phyloP scores from a whole-genome alignment of 148 eudicot species.

The Chenopodium suecicum region DNA sequence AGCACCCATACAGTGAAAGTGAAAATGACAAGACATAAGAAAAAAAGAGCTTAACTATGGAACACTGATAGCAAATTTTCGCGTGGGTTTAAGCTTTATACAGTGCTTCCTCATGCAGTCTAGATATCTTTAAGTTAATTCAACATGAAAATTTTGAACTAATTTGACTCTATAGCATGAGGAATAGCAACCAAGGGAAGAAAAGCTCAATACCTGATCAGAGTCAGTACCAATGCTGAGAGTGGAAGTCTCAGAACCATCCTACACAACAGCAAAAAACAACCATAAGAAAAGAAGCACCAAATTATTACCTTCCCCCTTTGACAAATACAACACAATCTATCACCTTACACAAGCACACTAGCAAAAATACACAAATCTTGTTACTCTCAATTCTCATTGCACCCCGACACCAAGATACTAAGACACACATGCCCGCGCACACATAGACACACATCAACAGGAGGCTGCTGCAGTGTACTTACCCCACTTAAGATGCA shows the following conservation, averaged over 20 bases:
- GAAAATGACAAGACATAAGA: background rate
- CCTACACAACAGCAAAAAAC: conserved; percentile 22
- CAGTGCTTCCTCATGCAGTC: background rate
- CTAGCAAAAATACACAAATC: background rate
- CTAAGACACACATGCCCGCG: background rate
- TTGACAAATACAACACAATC: background rate
- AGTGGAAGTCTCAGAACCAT: conserved; percentile 29
- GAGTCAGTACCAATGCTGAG: conserved; percentile 41
- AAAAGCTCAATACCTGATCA: conserved; percentile 34
- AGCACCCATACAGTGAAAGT: background rate
- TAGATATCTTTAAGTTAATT: background rate
- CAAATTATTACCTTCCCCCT: background rate
- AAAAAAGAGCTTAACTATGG: background rate
- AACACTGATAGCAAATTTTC: background rate
- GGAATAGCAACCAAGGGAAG: conserved; percentile 3
- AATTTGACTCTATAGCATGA: background rate
- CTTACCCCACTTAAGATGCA: background rate
- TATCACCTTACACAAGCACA: background rate
- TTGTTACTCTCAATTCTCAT: background rate
- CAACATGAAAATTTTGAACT: background rate
- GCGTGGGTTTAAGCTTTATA: background rate
- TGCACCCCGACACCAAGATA: background rate
- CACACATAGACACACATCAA: background rate
- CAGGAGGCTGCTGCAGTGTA: background rate
- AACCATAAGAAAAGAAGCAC: background rate